Evolutionary conservation across 2,329 filamentous ascomycete genomes (phyloP).

Genomic region (Aspergillus tubingensis): DNA sequence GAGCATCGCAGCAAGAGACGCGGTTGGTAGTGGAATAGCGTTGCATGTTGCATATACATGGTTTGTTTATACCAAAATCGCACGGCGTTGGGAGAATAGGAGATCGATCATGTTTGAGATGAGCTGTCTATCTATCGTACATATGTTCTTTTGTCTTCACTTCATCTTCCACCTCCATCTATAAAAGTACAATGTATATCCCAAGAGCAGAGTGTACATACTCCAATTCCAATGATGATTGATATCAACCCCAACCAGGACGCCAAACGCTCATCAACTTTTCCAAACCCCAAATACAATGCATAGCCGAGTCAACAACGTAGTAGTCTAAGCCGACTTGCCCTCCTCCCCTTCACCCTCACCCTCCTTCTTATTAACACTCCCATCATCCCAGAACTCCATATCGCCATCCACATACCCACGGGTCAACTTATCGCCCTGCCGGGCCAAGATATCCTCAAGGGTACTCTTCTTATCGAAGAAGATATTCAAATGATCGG

Average conservation of each 20-base stretch:
- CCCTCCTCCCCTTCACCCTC: constrained; percentile 11
- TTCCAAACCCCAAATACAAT: background rate
- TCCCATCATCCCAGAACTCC: constrained; percentile 84
- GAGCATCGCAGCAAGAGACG: constrained; percentile 72
- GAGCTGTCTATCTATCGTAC: constrained; percentile 5
- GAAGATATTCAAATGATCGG: constrained; percentile 75
- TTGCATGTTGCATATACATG: constrained; percentile 21
- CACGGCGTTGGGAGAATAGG: constrained; percentile 25
- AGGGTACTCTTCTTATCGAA: constrained; percentile 45
- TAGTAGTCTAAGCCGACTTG: too few species aligned
- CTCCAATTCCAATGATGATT: background rate
- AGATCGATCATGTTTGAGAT: constrained; percentile 8
- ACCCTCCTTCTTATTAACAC: constrained; percentile 34
- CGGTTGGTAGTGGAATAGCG: constrained; percentile 59
- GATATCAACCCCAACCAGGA: background rate
- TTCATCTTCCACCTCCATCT: background rate
- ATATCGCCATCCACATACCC: constrained; percentile 80
- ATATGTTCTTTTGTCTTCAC: background rate
- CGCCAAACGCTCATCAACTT: background rate
- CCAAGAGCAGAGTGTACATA: constrained; percentile 25
- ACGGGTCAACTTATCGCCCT: constrained; percentile 72
- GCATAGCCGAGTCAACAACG: too few species aligned
- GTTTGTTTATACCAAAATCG: constrained; percentile 17
- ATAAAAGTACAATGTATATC: background rate
- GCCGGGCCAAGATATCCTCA: constrained; percentile 45